Conservation (phyloP, 1,284 basidiomycete genomes). For the Retiboletus flavoniger region DNA sequence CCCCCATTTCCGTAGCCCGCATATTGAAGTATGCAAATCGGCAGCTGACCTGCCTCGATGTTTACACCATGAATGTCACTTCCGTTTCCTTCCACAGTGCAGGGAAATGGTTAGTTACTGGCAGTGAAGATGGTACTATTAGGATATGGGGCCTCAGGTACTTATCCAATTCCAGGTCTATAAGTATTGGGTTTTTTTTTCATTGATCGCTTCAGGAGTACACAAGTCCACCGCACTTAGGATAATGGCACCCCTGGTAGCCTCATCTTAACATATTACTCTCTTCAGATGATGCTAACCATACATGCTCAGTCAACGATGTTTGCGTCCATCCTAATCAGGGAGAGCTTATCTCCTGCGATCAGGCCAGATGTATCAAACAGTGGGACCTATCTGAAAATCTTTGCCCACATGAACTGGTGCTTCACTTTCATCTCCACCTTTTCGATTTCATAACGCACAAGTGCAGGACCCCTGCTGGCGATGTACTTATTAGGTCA, state of each 20-base stretch:
- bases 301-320: constrained; percentile 77
- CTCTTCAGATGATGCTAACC: constrained; percentile 15
- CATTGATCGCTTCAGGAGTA: constrained; percentile 47
- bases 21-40: constrained; percentile 21
- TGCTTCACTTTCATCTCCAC: constrained; percentile 40
- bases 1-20: constrained; percentile 14
- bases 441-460: constrained; percentile 13
- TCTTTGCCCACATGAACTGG: constrained; percentile 95
- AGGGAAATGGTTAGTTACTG: constrained; percentile 98
- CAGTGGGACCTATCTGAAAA: constrained; percentile 99
- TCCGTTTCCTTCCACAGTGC: constrained; percentile 95
- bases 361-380: constrained; percentile 98
- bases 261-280: constrained; percentile 4
- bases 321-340: constrained; percentile 99
- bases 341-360: constrained; percentile 96
- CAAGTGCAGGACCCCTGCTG: constrained; percentile 76
- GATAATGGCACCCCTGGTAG: constrained; percentile 80
- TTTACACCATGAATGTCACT: constrained; percentile 94
- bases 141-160: constrained; percentile 99
- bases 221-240: constrained; percentile 74
- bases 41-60: constrained; percentile 83
- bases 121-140: constrained; percentile 96
- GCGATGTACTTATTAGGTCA: constrained; percentile 93
- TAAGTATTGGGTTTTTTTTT: constrained; percentile 13
- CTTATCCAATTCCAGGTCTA: constrained; percentile 29